phyloP scores from a whole-genome alignment of 345 rosid species.

The Crucihimalaya himalaica region DNA sequence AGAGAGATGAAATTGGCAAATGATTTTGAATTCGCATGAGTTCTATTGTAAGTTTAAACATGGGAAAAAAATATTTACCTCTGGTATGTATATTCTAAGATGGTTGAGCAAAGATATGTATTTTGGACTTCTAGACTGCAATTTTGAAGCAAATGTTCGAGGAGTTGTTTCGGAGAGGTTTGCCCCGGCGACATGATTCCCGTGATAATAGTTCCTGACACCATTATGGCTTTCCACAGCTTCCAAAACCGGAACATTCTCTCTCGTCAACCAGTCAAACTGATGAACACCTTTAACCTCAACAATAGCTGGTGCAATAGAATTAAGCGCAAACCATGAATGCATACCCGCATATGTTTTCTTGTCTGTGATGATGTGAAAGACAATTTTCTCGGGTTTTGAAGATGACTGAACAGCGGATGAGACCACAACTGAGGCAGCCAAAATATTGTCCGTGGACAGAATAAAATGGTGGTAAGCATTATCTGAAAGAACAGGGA shows the following conservation, averaged over 20 bases:
- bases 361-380: slow-evolving; percentile 97
- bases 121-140: slow-evolving; percentile 98
- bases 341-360: slow-evolving; percentile 99
- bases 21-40: neutral
- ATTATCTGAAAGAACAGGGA: slow-evolving; percentile 90
- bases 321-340: slow-evolving; percentile 97
- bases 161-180: slow-evolving; percentile 86
- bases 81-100: slow-evolving; percentile 95
- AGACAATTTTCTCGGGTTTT: slow-evolving; percentile 89
- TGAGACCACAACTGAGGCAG: slow-evolving; percentile 96
- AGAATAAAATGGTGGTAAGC: slow-evolving; percentile 84
- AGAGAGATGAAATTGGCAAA: neutral
- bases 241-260: slow-evolving; percentile 98
- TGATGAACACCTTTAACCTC: slow-evolving; percentile 98
- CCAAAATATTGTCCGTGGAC: slow-evolving; percentile 94
- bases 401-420: slow-evolving; percentile 85
- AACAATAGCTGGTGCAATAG: slow-evolving; percentile 81
- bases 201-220: slow-evolving; percentile 91
- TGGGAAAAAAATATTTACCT: slow-evolving; percentile 53
- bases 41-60: slow-evolving; percentile 1
- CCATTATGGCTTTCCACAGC: slow-evolving; percentile 90
- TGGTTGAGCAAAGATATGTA: slow-evolving; percentile 99
- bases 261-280: slow-evolving; percentile 98
- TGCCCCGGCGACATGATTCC: slow-evolving; percentile 87
- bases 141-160: slow-evolving; percentile 86